Base-by-base conservation (phyloP, 208 protist species). In the Leishmania turanica region DNA sequence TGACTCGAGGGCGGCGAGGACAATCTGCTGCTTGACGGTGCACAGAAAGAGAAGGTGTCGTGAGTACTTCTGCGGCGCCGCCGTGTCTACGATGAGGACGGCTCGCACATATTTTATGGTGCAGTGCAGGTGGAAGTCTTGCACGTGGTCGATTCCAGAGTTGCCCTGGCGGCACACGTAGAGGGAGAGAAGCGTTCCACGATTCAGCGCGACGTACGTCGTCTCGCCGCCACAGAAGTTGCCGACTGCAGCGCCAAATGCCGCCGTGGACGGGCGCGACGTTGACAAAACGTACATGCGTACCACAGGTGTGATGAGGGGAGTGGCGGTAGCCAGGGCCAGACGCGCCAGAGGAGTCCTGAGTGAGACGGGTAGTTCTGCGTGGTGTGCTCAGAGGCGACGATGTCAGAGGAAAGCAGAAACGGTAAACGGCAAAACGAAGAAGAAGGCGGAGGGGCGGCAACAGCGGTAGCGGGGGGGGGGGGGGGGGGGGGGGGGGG, bases 41-140 rank as follows among this genome's bases (percentile, higher is more conserved):
- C 93, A 87, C 4, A 96, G 53, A 81, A 97, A 97, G 17, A 94
- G 88, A 7, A 96, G 78, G 81, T 97, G 90, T 4, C 92, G 88
- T 1, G 79, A 31, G 66, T 74, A 7, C 3, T 69, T 72, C n/a
- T 83, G 78, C 54, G 84, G 62, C 1, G 62, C 69, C 1, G 79
- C 58, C 0, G 84, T 65, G 51, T 96, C 86, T 0, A 75, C 72
- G 2, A 97, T 79, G 19, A 87, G 82, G 21, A 97, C 82, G 15
- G 88, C 77, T 69, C 89, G 80, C 49, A 96, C 64, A 77, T 94
- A 96, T 75, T 94, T 95, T 45, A 97, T 42, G 0, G 91, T 91
- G 70, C 87, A 86, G 72, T 90, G 84, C 64, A 97, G 74, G 24
- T 81, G 74, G 76, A 93, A 90, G 65, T 97, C 93, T 4, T 88